Conservation (phyloP, 768 basidiomycete species). For the Mycena galericulata region DNA sequence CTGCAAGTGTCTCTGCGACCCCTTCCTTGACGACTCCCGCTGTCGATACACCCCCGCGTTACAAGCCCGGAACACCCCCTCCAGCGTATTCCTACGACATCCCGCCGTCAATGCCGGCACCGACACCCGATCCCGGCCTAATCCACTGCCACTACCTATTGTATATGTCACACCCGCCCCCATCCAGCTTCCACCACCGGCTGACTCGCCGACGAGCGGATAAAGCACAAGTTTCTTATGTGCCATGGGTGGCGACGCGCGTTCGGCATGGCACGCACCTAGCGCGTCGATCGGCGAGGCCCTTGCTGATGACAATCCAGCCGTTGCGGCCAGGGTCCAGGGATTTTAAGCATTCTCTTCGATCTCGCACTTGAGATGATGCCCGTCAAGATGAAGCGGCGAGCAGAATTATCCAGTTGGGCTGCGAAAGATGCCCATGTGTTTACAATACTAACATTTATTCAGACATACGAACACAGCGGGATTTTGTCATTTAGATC, state of each 20-base stretch:
- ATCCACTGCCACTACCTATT: background rate
- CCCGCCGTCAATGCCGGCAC: background rate
- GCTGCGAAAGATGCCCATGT: too few relatives aligned
- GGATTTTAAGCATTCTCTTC: background rate
- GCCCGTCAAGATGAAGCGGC: conserved; percentile 1
- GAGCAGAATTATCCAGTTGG: background rate
- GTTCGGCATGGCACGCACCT: background rate
- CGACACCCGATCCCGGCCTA: background rate
- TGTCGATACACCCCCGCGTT: background rate
- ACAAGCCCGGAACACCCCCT: background rate
- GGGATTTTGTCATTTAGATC: too few relatives aligned
- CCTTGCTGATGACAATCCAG: background rate
- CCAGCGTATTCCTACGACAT: background rate
- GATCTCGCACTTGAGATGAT: background rate
- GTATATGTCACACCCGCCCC: background rate
- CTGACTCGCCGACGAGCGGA: background rate
- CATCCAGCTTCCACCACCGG: background rate
- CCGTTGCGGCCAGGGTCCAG: background rate
- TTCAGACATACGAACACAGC: too few relatives aligned
- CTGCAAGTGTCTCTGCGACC: background rate
- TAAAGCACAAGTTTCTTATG: background rate
- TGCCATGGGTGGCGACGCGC: background rate
- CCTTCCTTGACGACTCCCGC: too few relatives aligned
- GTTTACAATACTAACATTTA: too few relatives aligned
- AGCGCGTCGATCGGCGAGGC: background rate